Percentiles rank a stretch among this genome's conserved stretches.
Evolutionary conservation across 1,139 yeast genomes (phyloP).

Genomic region (Candida buenavistaensis): DNA sequence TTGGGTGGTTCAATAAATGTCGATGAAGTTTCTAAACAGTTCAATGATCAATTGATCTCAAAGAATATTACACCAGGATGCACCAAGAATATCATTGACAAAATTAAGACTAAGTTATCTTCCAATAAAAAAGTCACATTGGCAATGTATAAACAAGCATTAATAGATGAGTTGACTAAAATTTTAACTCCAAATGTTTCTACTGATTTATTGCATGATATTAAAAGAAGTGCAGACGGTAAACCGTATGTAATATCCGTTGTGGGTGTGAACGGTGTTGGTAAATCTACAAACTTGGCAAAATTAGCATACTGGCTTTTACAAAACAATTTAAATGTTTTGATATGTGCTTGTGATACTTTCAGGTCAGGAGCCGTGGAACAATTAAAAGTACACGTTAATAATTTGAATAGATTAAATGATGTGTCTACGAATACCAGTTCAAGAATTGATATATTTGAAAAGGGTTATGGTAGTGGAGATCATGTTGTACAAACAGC

Average conservation of each 20-base stretch:
- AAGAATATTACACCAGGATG: constrained; percentile 47
- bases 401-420: constrained; percentile 62
- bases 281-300: constrained; percentile 93
- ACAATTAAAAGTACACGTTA: constrained; percentile 91
- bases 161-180: constrained; percentile 75
- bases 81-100: constrained; percentile 37
- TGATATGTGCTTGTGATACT: constrained; percentile 97
- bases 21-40: constrained; percentile 42
- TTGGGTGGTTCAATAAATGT: constrained; percentile 40
- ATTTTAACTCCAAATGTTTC: constrained; percentile 92
- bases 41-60: constrained; percentile 42
- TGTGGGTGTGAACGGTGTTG: constrained; percentile 98
- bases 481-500: constrained; percentile 92
- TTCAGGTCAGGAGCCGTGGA: constrained; percentile 98
- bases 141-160: constrained; percentile 49
- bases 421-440: constrained; percentile 33
- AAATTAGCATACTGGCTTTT: constrained; percentile 94
- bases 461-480: constrained; percentile 96
- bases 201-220: constrained; percentile 81
- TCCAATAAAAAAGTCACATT: constrained; percentile 32
- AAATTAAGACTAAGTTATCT: constrained; percentile 32
- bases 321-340: constrained; percentile 82
- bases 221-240: constrained; percentile 43
- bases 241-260: constrained; percentile 91
- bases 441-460: constrained; percentile 74